Conservation (phyloP, 257 asterid species). For the Capsicum baccatum region DNA sequence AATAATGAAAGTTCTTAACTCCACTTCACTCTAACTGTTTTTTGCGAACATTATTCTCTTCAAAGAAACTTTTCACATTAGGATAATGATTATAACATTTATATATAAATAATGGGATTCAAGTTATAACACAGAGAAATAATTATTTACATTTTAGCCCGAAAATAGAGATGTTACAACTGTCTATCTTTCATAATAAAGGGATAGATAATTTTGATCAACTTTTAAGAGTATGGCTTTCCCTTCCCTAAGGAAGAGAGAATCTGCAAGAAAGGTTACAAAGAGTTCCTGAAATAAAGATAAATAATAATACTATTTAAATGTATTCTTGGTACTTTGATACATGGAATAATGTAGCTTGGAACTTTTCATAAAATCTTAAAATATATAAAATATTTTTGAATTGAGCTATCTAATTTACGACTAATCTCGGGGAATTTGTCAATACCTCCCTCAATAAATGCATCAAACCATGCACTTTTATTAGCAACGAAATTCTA, state of each 20-base stretch:
- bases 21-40: too few relatives aligned
- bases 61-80: too few relatives aligned
- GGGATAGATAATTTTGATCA: too few relatives aligned
- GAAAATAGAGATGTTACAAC: not conserved
- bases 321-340: not conserved
- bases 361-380: not conserved
- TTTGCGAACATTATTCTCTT: too few relatives aligned
- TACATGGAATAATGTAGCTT: not conserved
- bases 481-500: not conserved
- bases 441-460: not conserved
- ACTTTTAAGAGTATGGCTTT: not conserved
- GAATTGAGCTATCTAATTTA: not conserved
- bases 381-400: not conserved
- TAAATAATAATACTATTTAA: not conserved
- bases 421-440: not conserved
- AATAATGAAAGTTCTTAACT: too few relatives aligned
- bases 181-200: not conserved
- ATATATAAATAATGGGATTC: too few relatives aligned
- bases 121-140: too few relatives aligned
- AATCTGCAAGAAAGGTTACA: not conserved
- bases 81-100: too few relatives aligned
- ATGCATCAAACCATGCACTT: not conserved
- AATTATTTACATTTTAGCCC: too few relatives aligned
- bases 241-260: not conserved
- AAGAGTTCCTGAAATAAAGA: not conserved